Base-by-base conservation (phyloP, 2,329 filamentous ascomycete genomes). In the Pestalotiopsis sp. region DNA sequence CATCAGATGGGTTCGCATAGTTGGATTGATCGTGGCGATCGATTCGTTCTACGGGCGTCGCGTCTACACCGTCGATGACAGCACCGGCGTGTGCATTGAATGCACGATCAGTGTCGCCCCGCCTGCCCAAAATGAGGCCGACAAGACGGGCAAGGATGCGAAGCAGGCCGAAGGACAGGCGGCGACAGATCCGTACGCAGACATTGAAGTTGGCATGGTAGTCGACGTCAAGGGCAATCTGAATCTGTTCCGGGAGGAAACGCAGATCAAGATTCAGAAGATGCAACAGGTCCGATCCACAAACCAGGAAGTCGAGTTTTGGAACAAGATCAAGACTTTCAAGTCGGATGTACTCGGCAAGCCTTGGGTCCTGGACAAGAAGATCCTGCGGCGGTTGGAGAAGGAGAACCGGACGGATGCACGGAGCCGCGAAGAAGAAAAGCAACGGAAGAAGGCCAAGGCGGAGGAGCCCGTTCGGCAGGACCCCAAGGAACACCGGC, bases 1-100 rank as follows among this genome's bases (percentile, higher is more conserved):
- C 0, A 89, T 95, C 73, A 89, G 90, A 85, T 95, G 91, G 88
- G 87, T 93, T 66, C 90, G 91, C 70, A 79, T 95, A 39, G 86
- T 90, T 7, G 93, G 93, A 38, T 79, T 94, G 9, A 85, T 95
- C 25, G 90, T 94, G 67, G 88, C 87, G 13, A 80, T 89, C 45
- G 85, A 89, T 71, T 84, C 89, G 25, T 86, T 82, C 68, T 71
- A 74, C 45, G 79, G 79, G 45, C 81, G 81, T 45, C 83, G 81
- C 59, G 79, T 87, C 56, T 89, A 86, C 73, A 90, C 85, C 2
- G 77, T 92, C n/a, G 90, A 92, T 73, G 90, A 92, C 77, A 88
- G 89, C 76, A 90, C 87, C 71, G 90, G 90, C 14, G 79, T 78
- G 27, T 89, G 85, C 68, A 86, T 91, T 25, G 86, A 91, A 69